Percentiles rank a stretch among this genome's conserved stretches.
Conservation (phyloP, 2,329 filamentous ascomycete genomes). For the Septoria petroselini region DNA sequence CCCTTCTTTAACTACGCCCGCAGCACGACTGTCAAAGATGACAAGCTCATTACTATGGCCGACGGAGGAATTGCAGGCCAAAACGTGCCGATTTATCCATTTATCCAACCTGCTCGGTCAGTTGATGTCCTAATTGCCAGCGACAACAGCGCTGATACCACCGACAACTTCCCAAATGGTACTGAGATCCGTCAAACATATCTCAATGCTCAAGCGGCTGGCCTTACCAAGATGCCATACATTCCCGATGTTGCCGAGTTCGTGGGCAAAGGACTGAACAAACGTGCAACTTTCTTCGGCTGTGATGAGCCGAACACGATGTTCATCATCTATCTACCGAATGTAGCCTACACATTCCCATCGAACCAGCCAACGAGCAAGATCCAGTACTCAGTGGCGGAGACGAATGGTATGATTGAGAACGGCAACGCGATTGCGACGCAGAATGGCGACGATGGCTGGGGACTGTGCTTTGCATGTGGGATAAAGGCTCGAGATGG, state of each 20-base stretch:
- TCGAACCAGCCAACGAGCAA: slow-evolving; percentile 37
- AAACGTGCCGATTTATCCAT: slow-evolving; percentile 53
- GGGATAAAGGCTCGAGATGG: slow-evolving; percentile 41
- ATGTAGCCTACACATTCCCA: slow-evolving; percentile 40
- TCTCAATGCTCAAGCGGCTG: slow-evolving; percentile 50
- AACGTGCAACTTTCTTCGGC: slow-evolving; percentile 61
- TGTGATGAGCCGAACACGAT: slow-evolving; percentile 45
- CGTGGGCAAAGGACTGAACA: slow-evolving; percentile 57
- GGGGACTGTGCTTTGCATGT: slow-evolving; percentile 46
- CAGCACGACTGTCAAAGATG: slow-evolving; percentile 42
- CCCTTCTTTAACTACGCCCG: slow-evolving; percentile 54
- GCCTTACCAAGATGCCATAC: slow-evolving; percentile 57
- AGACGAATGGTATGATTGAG: slow-evolving; percentile 42
- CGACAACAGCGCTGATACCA: slow-evolving; percentile 63
- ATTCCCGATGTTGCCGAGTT: slow-evolving; percentile 58
- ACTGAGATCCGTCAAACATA: slow-evolving; percentile 58
- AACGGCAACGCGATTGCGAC: slow-evolving; percentile 43
- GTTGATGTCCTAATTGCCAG: slow-evolving; percentile 64
- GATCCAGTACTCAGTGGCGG: slow-evolving; percentile 38
- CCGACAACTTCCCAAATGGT: slow-evolving; percentile 59
- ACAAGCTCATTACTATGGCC: slow-evolving; percentile 46
- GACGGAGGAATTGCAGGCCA: slow-evolving; percentile 53
- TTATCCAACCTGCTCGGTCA: slow-evolving; percentile 50
- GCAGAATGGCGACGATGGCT: slow-evolving; percentile 39
- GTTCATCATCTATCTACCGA: slow-evolving; percentile 48